These are phyloP conservation scores for Breviolum minutum DNA, from an alignment of 73 alveolate species.

Conservation along the genomic window DNA sequence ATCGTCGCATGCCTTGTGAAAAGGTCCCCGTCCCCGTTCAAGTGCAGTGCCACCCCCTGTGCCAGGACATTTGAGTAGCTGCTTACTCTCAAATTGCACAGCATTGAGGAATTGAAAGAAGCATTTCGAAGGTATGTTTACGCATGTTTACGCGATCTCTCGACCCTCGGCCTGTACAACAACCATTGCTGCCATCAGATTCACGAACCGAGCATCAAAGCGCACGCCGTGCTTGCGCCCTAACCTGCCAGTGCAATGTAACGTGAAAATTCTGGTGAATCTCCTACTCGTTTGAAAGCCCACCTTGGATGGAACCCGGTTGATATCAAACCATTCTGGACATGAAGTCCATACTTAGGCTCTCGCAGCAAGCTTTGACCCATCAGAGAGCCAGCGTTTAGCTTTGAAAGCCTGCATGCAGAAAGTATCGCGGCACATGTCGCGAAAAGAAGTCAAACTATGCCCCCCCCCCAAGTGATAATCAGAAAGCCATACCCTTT, in stretches of 20 bases:
- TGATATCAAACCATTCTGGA: too few species aligned
- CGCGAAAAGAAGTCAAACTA: too few species aligned
- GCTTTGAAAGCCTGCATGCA: conserved; percentile 63
- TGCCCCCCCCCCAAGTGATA: too few species aligned
- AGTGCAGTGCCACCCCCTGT: conserved; percentile 90
- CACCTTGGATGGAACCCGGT: neutral
- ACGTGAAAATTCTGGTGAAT: neutral
- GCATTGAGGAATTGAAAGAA: neutral
- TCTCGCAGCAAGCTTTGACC: conserved; percentile 55
- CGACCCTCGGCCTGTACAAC: conserved; percentile 54
- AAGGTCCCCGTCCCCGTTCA: conserved; percentile 90
- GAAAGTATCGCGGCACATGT: neutral
- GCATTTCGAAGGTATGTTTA: neutral
- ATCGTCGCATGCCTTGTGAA: conserved; percentile 29
- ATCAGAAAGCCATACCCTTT: too few species aligned
- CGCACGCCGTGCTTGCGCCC: conserved; percentile 94
- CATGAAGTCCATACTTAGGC: neutral
- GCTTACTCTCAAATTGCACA: neutral
- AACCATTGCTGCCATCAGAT: conserved; percentile 90
- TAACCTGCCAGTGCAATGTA: conserved; percentile 1
- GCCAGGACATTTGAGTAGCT: neutral
- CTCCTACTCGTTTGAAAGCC: too few species aligned
- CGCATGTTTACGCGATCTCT: neutral
- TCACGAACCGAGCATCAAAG: conserved; percentile 84
- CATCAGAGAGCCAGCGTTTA: conserved; percentile 87